Evolutionary conservation across 2,329 filamentous ascomycete species (phyloP), one percentile per base, ranked within the genome.

Genomic region (Phaeosphaeria sp.): DNA sequence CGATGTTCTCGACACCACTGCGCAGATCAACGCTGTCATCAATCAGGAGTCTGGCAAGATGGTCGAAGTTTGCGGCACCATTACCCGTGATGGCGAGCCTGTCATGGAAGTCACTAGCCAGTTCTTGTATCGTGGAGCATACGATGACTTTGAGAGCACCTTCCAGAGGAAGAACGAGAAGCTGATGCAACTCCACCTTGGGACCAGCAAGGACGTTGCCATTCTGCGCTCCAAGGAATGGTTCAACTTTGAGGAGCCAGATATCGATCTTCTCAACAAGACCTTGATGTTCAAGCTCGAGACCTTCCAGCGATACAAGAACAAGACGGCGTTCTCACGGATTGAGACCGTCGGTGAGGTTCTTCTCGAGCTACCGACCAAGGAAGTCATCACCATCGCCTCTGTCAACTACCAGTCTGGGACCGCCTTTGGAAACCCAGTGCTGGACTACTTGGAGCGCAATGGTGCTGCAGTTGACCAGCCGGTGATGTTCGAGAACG

Each of bases 21-120:
- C 95, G 44, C 93, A 96, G 77, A 91, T 99, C 81, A 98, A 99
- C 71, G 93, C 95, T 17, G 93, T 99, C 71, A 90, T 99, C 82
- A 99, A 98, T 82, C 93, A 99, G 78, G 93, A 97, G 15, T 93
- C 95, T 59, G 95, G 95, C 48, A 99, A 99, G 85, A 97, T 99
- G 93, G 96, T 99, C 18, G 96, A 99, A 80, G 94, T 99, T n/a
- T 97, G 93, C 72, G 95, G 95, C 61, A 99, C 95, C 6, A 97
- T 99, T 71, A 90, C 86, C 53, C 90, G 95, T 44, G 88, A 93
- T 53, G 90, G 90, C 24, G 79, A 91, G 77, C 85, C 93, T 6
- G 92, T 99, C 62, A 99, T 99, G 95, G 93, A 99, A 76, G 95
- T 99, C 25, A 98, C 93, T 13, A 97, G 93, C 61, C 95, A 99